These are phyloP conservation scores for Arthrobotrys sphaeroides DNA, from an alignment of 2,329 filamentous ascomycete genomes.

Conservation along the genomic window DNA sequence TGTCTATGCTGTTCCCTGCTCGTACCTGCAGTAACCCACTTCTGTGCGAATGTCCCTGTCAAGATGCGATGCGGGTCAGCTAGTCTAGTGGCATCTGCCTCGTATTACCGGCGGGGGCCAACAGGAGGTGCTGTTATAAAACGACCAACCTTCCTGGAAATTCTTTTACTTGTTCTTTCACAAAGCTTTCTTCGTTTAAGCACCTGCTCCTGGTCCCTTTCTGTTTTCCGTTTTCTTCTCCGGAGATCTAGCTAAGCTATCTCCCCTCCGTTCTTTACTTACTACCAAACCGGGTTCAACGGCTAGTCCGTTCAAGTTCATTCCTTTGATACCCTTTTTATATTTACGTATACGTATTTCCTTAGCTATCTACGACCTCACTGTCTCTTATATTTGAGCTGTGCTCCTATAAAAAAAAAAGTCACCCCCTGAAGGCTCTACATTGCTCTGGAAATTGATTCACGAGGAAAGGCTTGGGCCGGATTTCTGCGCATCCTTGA, in stretches of 20 bases:
- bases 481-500: neutral
- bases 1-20: neutral
- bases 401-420: constrained; percentile 9
- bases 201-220: constrained; percentile 5
- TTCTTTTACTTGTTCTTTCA: constrained; percentile 7
- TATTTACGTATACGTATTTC: neutral
- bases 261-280: constrained; percentile 40
- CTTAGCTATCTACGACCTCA: neutral
- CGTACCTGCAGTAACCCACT: neutral
- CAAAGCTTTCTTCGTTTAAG: constrained; percentile 12
- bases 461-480: neutral
- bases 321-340: constrained; percentile 26
- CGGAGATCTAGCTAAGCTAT: constrained; percentile 46
- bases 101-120: neutral
- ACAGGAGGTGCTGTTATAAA: constrained; percentile 29
- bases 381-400: too few species aligned
- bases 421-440: constrained; percentile 2
- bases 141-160: neutral
- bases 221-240: constrained; percentile 9
- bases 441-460: constrained; percentile 13
- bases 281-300: constrained; percentile 10
- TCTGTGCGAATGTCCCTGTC: too few species aligned
- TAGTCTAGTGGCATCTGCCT: neutral
- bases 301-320: constrained; percentile 48
- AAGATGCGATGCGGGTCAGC: constrained; percentile 3